These are phyloP conservation scores for Wallacemonas rigidus DNA, from an alignment of 208 protist genomes.

Conservation along the genomic window DNA sequence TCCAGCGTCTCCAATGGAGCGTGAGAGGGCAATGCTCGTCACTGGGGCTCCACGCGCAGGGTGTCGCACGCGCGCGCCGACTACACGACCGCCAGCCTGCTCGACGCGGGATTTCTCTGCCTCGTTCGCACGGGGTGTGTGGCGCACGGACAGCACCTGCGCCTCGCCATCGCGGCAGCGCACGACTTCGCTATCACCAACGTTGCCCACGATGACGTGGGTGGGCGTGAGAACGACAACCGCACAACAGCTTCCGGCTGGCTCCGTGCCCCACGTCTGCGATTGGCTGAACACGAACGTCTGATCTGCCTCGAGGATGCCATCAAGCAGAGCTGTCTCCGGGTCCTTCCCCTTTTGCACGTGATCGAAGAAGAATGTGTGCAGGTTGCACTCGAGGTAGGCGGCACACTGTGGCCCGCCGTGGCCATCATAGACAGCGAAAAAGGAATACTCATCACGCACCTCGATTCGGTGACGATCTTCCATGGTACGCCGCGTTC, in stretches of 20 bases:
- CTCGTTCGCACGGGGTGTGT: conserved; percentile 67
- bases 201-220: conserved; percentile 75
- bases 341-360: conserved; percentile 38
- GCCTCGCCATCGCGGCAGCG: conserved; percentile 63
- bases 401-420: conserved; percentile 70
- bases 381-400: conserved; percentile 69
- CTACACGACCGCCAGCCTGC: conserved; percentile 78
- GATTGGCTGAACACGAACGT: conserved; percentile 48
- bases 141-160: conserved; percentile 74
- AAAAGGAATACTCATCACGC: conserved; percentile 57
- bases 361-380: conserved; percentile 53
- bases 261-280: conserved; percentile 28
- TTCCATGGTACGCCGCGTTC: conserved; percentile 81
- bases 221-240: conserved; percentile 62
- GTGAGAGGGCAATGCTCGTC: conserved; percentile 86
- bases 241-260: conserved; percentile 66
- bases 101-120: conserved; percentile 80
- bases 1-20: conserved; percentile 92
- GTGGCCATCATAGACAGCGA: conserved; percentile 86
- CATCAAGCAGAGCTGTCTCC: conserved; percentile 47
- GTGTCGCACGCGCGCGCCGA: conserved; percentile 90
- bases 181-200: conserved; percentile 85
- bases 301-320: conserved; percentile 77
- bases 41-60: conserved; percentile 73
- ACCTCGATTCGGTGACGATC: conserved; percentile 67